Base-by-base conservation (phyloP, 345 rosid species). In the Kandelia obovata region DNA sequence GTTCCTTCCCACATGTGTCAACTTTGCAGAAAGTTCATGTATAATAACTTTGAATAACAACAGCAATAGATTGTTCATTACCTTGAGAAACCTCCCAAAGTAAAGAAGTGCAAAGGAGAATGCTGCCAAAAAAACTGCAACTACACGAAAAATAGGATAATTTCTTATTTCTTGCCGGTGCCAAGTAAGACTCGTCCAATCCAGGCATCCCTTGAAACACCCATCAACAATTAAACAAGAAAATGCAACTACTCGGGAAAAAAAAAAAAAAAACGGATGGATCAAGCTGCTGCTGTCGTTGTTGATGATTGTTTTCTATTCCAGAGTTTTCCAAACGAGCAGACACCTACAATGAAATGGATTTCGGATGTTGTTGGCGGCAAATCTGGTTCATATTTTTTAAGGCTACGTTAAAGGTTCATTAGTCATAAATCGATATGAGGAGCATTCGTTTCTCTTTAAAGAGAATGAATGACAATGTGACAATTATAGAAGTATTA, bases 191-290 rank as follows among this genome's bases (percentile, higher is more conserved):
- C 75, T 95, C 97, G 71, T 95, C 96, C 21, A 91, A 64, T 65
- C 99, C 96, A 71, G 91, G 92, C 49, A 89, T 89, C 34, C 98
- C 94, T 89, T 58, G 2, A 30, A 43, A 64, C 35, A 7, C 39
- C 65, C 25, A 47, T 21, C 19, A 52, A 16, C 17, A 17, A 6
- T 0, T 26, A 37, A 37, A 37, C 43, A 1, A 37, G 13, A 37
- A 37, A 37, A 37, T 7, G 11, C 10, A 37, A 37, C 43, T 37
- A 9, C 8, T 1, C 43, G 3, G 8, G n/a, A n/a, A n/a, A 37
- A 7, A 37, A 81, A 91, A 89, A 26, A 97, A 94, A 76, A 89
- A 95, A 77, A 94, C 92, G 8, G 96, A 91, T 64, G 91, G 90
- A 62, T 86, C 88, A 73, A 88, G 83, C 21, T 87, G 92, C 52